Percentiles rank a stretch among this genome's conserved stretches.
phyloP scores from a whole-genome alignment of 1,284 basidiomycete genomes.

The Apiotrichum siamense region DNA sequence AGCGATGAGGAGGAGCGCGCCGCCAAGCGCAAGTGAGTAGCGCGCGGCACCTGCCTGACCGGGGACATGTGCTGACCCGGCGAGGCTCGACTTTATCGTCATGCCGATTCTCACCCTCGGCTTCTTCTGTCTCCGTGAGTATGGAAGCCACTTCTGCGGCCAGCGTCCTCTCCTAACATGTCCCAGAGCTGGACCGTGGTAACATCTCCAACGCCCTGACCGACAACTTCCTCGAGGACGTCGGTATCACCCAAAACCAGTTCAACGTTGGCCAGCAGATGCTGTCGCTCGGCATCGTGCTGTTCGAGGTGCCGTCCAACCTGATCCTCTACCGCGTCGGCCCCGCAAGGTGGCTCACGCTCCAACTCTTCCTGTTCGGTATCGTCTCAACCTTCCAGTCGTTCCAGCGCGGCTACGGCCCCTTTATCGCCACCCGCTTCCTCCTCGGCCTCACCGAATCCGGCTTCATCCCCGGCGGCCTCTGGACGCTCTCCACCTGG shows the following conservation, averaged over 20 bases:
- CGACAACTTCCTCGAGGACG: slow-evolving; percentile 28
- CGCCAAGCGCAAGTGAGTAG: slow-evolving; percentile 26
- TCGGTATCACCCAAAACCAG: slow-evolving; percentile 32
- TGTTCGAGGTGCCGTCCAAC: slow-evolving; percentile 33
- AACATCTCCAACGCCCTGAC: slow-evolving; percentile 31
- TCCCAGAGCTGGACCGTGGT: slow-evolving; percentile 18
- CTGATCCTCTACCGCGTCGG: slow-evolving; percentile 25
- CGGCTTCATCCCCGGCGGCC: slow-evolving; percentile 30
- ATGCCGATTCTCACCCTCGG: slow-evolving; percentile 34
- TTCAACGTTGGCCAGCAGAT: slow-evolving; percentile 36
- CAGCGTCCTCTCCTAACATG: not conserved
- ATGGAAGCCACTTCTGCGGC: not conserved
- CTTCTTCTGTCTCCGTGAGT: slow-evolving; percentile 29
- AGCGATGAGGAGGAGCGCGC: slow-evolving; percentile 11
- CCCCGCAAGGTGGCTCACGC: slow-evolving; percentile 22
- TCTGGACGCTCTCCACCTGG: slow-evolving; percentile 21
- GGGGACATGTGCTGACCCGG: not conserved
- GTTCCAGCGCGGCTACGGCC: slow-evolving; percentile 27
- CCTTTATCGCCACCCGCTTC: slow-evolving; percentile 29
- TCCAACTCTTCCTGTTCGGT: slow-evolving; percentile 31
- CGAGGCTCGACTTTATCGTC: slow-evolving; percentile 27
- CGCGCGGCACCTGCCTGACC: too few relatives aligned
- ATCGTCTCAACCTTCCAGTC: slow-evolving; percentile 32
- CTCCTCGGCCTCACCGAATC: slow-evolving; percentile 28
- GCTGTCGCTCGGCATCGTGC: slow-evolving; percentile 34